Conservation (phyloP, 2,329 filamentous ascomycete genomes). For the Fusarium foetens region DNA sequence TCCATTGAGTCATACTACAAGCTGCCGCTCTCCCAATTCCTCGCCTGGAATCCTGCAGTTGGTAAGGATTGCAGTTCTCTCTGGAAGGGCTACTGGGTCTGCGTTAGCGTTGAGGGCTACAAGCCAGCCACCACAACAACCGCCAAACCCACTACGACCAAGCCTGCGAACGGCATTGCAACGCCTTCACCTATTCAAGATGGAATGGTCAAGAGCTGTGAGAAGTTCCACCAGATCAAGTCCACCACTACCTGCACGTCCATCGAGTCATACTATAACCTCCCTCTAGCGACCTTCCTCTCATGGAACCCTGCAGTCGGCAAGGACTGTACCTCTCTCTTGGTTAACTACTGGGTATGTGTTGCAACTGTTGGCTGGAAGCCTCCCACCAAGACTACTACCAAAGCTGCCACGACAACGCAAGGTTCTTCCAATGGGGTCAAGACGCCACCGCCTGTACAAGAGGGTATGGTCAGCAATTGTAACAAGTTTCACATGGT, state of each 20-base stretch:
- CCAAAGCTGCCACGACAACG: background rate
- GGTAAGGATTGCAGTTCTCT: background rate
- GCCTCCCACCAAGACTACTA: background rate
- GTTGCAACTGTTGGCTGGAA: background rate
- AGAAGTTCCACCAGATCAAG: background rate
- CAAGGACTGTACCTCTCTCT: background rate
- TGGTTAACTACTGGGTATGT: background rate
- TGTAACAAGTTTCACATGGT: background rate
- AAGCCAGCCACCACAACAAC: background rate
- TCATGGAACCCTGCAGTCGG: background rate
- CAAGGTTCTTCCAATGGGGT: background rate
- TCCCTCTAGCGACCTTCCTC: background rate
- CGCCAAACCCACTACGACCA: background rate
- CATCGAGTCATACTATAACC: conserved; percentile 3
- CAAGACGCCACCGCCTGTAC: background rate
- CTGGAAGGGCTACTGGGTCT: background rate
- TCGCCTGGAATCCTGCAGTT: background rate
- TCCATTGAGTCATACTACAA: conserved; percentile 36
- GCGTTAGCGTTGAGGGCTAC: background rate
- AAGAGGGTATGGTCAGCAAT: background rate
- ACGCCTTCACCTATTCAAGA: background rate
- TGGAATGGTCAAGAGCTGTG: background rate
- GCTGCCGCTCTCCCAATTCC: background rate
- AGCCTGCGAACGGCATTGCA: background rate
- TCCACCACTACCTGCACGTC: background rate